Conservation (phyloP, 257 asterid genomes). For the Capsicum pubescens region DNA sequence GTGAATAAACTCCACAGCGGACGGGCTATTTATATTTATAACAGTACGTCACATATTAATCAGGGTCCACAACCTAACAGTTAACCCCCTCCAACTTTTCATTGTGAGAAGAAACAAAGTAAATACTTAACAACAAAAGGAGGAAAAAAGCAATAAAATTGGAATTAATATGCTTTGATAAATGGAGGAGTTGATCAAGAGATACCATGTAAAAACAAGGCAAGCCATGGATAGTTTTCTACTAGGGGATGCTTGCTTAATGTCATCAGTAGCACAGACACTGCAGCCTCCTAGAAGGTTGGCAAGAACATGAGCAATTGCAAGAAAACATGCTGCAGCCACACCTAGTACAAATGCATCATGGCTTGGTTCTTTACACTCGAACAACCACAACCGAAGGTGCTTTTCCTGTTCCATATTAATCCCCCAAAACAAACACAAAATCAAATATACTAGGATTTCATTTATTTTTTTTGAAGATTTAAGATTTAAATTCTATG, state of each 20-base stretch:
- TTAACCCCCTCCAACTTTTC: background rate
- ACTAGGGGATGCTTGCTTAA: slow-evolving; percentile 60
- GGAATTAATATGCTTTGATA: background rate
- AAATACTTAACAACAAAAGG: background rate
- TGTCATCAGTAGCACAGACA: slow-evolving; percentile 46
- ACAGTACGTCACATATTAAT: too few species aligned
- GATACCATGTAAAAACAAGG: slow-evolving; percentile 69
- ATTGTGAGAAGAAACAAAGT: background rate
- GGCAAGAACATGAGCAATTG: slow-evolving; percentile 67
- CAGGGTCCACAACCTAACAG: too few species aligned
- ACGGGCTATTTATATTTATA: too few species aligned
- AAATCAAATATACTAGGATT: background rate
- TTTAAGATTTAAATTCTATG: too few species aligned
- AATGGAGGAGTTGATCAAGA: background rate
- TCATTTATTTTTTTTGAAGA: too few species aligned
- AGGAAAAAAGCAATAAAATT: too few species aligned
- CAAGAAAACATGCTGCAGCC: slow-evolving; percentile 66
- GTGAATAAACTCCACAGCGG: too few species aligned
- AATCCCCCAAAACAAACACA: background rate
- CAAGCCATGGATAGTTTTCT: slow-evolving; percentile 60
- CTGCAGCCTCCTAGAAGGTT: slow-evolving; percentile 74
- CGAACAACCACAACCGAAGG: slow-evolving; percentile 72
- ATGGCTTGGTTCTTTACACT: slow-evolving; percentile 90
- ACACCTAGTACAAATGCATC: slow-evolving; percentile 75
- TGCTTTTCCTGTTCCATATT: slow-evolving; percentile 62